These are phyloP conservation scores for Aspergillus egyptiacus DNA, from an alignment of 495 filamentous ascomycete species.

Conservation along the genomic window DNA sequence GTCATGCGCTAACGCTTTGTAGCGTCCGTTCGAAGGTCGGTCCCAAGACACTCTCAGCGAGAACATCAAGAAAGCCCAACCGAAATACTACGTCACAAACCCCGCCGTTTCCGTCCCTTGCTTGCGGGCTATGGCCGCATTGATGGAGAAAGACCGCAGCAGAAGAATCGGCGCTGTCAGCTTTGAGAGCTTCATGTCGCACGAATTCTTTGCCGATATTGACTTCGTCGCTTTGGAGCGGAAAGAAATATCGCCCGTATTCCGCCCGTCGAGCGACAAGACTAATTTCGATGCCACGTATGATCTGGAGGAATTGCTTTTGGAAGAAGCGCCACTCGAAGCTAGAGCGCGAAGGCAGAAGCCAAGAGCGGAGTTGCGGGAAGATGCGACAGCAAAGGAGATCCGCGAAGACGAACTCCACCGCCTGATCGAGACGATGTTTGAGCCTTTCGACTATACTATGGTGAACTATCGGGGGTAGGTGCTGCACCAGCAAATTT, in stretches of 20 bases:
- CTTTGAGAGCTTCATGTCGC: conserved; percentile 75
- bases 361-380: conserved; percentile 81
- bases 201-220: conserved; percentile 81
- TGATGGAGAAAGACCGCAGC: conserved; percentile 73
- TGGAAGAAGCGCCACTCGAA: conserved; percentile 94
- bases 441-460: conserved; percentile 95
- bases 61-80: conserved; percentile 74
- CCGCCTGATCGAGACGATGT: conserved; percentile 88
- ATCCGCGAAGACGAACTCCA: conserved; percentile 92
- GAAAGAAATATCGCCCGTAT: conserved; percentile 88
- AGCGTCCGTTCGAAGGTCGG: conserved; percentile 88
- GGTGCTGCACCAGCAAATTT: conserved; percentile 10
- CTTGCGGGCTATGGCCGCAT: conserved; percentile 73
- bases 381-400: conserved; percentile 93
- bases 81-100: conserved; percentile 81
- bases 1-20: conserved; percentile 22
- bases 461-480: conserved; percentile 60
- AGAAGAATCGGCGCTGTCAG: conserved; percentile 73
- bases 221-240: conserved; percentile 81
- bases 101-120: conserved; percentile 83
- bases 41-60: conserved; percentile 73
- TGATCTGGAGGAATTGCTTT: conserved; percentile 85
- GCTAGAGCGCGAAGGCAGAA: conserved; percentile 89
- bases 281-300: conserved; percentile 99
- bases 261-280: conserved; percentile 90